phyloP scores from a whole-genome alignment of 768 basidiomycete genomes.

The Tubosaeta sp. region DNA sequence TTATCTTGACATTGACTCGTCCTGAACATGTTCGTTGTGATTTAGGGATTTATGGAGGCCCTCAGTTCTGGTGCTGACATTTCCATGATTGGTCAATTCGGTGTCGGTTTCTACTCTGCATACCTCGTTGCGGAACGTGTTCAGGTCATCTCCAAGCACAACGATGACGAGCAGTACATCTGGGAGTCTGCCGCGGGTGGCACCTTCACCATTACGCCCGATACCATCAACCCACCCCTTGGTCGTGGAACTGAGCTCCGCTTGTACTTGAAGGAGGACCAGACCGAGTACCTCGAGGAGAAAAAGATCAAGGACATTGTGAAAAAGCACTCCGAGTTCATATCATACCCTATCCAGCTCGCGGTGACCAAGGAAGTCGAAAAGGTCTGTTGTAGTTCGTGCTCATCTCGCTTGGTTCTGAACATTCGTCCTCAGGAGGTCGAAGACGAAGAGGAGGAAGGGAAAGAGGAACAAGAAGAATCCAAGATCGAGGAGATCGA shows the following conservation, averaged over 20 bases:
- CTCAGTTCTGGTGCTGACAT: slow-evolving; percentile 85
- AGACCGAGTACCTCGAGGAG: slow-evolving; percentile 98
- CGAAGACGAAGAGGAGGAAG: slow-evolving; percentile 75
- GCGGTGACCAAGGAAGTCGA: slow-evolving; percentile 99
- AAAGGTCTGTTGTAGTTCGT: slow-evolving; percentile 58
- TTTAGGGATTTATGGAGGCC: slow-evolving; percentile 98
- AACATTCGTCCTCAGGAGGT: slow-evolving; percentile 57
- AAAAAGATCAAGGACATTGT: slow-evolving; percentile 99
- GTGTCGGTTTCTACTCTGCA: slow-evolving; percentile 99
- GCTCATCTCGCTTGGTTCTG: background rate
- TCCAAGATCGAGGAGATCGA: slow-evolving; percentile 81
- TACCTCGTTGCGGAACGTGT: slow-evolving; percentile 99
- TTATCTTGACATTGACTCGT: background rate
- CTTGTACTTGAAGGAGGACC: slow-evolving; percentile 96
- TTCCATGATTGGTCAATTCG: slow-evolving; percentile 98
- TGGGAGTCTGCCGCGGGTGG: slow-evolving; percentile 99
- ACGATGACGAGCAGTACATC: slow-evolving; percentile 99
- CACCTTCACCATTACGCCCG: slow-evolving; percentile 97
- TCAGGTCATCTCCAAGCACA: slow-evolving; percentile 99
- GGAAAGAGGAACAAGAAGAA: slow-evolving; percentile 68
- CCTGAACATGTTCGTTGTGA: slow-evolving; percentile 8
- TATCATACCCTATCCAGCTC: slow-evolving; percentile 98
- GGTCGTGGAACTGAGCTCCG: slow-evolving; percentile 93
- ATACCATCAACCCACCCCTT: slow-evolving; percentile 84
- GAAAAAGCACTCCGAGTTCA: slow-evolving; percentile 99